Base-by-base conservation (phyloP, 306 rosid genomes). In the Fragaria nilgerrensis region DNA sequence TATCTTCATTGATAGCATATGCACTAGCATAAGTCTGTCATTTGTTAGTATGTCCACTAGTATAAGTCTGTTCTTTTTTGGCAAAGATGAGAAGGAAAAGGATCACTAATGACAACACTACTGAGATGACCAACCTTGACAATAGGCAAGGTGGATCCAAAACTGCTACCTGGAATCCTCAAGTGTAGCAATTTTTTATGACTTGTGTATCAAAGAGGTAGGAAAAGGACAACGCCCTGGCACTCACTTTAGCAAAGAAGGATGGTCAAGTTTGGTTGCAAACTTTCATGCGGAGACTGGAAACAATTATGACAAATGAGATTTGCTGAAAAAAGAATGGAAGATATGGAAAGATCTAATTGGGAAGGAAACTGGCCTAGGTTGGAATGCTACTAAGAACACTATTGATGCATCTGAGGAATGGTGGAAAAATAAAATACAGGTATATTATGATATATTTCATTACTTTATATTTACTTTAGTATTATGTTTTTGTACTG, bases 341-440 rank as follows among this genome's bases (percentile, higher is more conserved):
- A 67, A 67, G n/a, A 39, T 67, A n/a, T 67, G 50, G 50, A 67
- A 11, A 43, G 20, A 41, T n/a, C 50, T 67, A 20, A 67, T n/a
- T 20, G 72, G 50, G 6, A 39, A 39, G 32, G 71, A 67, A 6
- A 37, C 29, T 39, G 71, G 32, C 13, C 27, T 39, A 0, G 29
- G 19, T 10, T 68, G 52, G 36, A 43, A 68, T 22, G 19, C 34
- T 14, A 62, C 59, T 20, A 52, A 52, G 9, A 52, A 6, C 7
- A 52, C 11, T 19, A 3, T 52, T 2, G 59, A 17, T 52, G 59
- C 59, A 52, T 19, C 10, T 5, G 59, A 52, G 0, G 59, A 52
- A 52, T 17, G 23, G 59, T 52, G 59, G 59, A 52, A 2, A 52
- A 52, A 52, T 20, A 52, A 19, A 52, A 52, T 52, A 52, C 23